Base-by-base conservation (phyloP, 305 asterid genomes). In the Plantago coronopus region DNA sequence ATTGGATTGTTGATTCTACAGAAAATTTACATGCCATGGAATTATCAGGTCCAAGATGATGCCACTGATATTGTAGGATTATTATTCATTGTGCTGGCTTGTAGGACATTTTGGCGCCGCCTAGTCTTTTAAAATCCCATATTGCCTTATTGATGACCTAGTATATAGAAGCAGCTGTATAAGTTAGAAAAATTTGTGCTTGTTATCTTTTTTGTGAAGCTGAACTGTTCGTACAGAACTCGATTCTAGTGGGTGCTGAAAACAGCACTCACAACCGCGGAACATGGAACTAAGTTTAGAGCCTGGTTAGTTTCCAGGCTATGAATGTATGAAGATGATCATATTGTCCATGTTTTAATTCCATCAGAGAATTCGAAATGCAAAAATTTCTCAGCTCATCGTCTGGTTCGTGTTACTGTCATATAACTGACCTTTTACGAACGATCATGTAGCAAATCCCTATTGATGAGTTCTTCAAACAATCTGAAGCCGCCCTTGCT, bases 1-100 rank as follows among this genome's bases (percentile, higher is more conserved):
- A 81, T 48, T 81, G 87, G 87, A 71, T 78, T 1, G 81, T 78
- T n/a, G 84, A 81, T 56, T 81, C 87, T 1, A 81, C 84, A 0
- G 82, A 78, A 29, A 78, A 78, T 50, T 69, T 81, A 70, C 84
- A 81, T 43, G 87, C 87, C 7, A 78, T 81, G 21, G 87, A 81
- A 38, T 65, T 81, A 60, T 81, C 87, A 0, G 87, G 87, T 17
- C 87, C 87, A 16, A 78, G 87, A 55, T 81, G 79, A 78, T 54
- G 44, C 40, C 43, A 55, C 29, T 44, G 60, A 40, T 43, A 38
- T 42, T 47, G 17, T 37, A 46, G 23, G 45, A 61, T 27, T 63
- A 5, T 54, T 53, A 60, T 58, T 70, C 42, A 25, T 63, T 57
- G 64, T 61, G 63, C 65, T 67, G 65, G 74, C 70, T 67, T 53